Conservation (phyloP, 106 monocot genomes). For the Dendrobium nobile region DNA sequence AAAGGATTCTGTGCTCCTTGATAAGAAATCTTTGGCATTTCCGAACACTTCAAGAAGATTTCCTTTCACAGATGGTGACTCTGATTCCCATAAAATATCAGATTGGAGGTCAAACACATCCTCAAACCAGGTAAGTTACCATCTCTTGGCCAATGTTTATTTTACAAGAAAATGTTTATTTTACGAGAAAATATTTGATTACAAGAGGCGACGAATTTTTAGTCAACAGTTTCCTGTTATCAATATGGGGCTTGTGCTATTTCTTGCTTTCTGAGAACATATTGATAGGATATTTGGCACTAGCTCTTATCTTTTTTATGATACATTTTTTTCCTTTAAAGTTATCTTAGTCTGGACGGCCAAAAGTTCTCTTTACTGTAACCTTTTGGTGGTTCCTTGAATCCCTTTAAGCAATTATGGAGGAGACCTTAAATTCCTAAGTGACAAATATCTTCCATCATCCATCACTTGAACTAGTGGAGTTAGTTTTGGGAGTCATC, state of each 20-base stretch:
- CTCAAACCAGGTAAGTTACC: conserved; percentile 43
- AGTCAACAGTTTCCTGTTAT: neutral
- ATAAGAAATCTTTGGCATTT: conserved; percentile 42
- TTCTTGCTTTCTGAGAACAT: neutral
- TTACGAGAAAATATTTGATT: neutral
- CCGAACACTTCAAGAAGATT: conserved; percentile 33
- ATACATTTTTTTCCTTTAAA: too few species aligned
- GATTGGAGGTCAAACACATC: conserved; percentile 47
- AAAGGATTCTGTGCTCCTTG: conserved; percentile 25
- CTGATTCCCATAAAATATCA: conserved; percentile 44
- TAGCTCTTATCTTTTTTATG: neutral
- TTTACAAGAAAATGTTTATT: neutral
- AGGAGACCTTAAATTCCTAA: neutral
- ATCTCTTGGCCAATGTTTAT: neutral
- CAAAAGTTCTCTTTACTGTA: neutral
- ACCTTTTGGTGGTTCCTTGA: neutral
- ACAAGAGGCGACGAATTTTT: neutral
- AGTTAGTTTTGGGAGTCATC: neutral
- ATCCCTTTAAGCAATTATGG: neutral
- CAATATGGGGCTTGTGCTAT: neutral
- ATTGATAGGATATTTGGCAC: neutral
- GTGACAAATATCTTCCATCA: conserved; percentile 1
- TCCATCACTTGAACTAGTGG: neutral
- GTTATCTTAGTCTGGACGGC: neutral
- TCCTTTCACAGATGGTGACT: conserved; percentile 33